Evolutionary conservation across 257 asterid species (phyloP).

Genomic region (Scutellaria galericulata): DNA sequence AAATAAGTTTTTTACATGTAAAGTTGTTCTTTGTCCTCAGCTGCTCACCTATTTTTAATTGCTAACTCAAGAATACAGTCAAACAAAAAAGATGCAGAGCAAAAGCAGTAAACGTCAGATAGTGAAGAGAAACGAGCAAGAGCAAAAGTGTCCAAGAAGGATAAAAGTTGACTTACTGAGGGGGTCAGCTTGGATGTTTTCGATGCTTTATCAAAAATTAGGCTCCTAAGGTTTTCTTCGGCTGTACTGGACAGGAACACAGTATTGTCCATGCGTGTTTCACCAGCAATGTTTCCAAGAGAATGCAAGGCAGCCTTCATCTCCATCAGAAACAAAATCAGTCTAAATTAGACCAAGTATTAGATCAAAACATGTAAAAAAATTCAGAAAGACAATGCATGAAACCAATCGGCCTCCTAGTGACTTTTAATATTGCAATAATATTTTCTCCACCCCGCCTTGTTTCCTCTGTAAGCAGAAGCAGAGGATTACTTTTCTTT

Average conservation of each 20-base stretch:
- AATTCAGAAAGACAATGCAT: slow-evolving; percentile 13
- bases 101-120: slow-evolving; percentile 5
- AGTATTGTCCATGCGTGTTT: slow-evolving; percentile 58
- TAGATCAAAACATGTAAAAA: slow-evolving; percentile 24
- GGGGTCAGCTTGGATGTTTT: slow-evolving; percentile 81
- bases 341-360: slow-evolving; percentile 23
- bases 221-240: slow-evolving; percentile 72
- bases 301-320: slow-evolving; percentile 92
- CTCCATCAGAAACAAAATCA: slow-evolving; percentile 27
- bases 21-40: slow-evolving; percentile 17
- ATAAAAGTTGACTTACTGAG: slow-evolving; percentile 59
- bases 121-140: slow-evolving; percentile 9
- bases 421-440: slow-evolving; percentile 12
- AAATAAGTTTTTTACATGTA: neutral
- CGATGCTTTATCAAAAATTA: slow-evolving; percentile 80
- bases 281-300: slow-evolving; percentile 84
- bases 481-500: neutral
- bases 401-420: slow-evolving; percentile 15
- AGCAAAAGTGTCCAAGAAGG: slow-evolving; percentile 15
- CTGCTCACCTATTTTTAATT: slow-evolving; percentile 23
- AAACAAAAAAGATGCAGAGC: neutral
- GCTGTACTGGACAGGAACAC: slow-evolving; percentile 62
- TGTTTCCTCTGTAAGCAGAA: slow-evolving; percentile 4
- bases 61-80: slow-evolving; percentile 9
- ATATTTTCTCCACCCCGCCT: neutral